Conservation (phyloP, 2,329 filamentous ascomycete genomes). For the Camptophora hylomeconis region DNA sequence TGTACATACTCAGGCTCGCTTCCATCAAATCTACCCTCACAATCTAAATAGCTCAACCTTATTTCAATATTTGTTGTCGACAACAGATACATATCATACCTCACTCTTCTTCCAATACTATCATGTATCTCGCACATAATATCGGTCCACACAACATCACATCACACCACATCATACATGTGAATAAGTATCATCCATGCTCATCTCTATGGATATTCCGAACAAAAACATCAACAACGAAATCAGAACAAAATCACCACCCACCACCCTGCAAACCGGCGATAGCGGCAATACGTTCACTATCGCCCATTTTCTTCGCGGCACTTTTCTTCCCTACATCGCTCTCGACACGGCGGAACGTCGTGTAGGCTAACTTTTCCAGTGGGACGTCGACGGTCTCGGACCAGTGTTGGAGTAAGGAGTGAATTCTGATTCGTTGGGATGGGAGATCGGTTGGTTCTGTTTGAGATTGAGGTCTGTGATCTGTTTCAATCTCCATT, state of each 20-base stretch:
- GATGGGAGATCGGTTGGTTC: constrained; percentile 12
- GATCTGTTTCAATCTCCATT: constrained; percentile 9
- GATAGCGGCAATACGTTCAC: constrained; percentile 73
- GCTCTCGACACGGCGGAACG: constrained; percentile 83
- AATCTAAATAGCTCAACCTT: too few species aligned
- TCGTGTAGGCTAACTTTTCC: constrained; percentile 67
- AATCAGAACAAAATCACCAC: constrained; percentile 61
- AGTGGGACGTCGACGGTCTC: constrained; percentile 55
- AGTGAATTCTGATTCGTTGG: constrained; percentile 41
- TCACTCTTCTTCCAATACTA: too few species aligned
- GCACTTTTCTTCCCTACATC: constrained; percentile 66
- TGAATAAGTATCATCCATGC: too few species aligned
- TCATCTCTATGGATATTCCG: too few species aligned
- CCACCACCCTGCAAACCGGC: constrained; percentile 86
- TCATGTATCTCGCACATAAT: too few species aligned
- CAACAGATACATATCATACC: too few species aligned
- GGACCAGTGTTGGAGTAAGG: constrained; percentile 65
- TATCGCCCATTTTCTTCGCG: constrained; percentile 44
- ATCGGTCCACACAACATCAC: too few species aligned
- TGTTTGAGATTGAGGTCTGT: constrained; percentile 1
- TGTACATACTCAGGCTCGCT: too few species aligned
- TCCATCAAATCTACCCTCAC: too few species aligned
- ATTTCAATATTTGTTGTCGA: too few species aligned
- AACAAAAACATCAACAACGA: too few species aligned
- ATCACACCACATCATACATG: too few species aligned